Base-by-base conservation (phyloP, 345 rosid genomes). In the Excoecaria cochinchinensis region DNA sequence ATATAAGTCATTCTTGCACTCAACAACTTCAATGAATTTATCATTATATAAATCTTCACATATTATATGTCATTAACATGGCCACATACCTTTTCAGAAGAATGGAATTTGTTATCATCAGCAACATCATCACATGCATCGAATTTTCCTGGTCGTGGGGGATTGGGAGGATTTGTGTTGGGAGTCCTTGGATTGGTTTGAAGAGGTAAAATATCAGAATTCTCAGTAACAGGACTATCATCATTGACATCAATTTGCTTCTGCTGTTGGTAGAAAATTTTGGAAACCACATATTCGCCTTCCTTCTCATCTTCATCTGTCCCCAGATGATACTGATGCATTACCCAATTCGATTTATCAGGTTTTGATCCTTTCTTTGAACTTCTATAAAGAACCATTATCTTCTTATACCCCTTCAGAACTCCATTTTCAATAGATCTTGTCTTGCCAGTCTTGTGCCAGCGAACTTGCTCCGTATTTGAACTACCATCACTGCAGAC, bases 391-490 rank as follows among this genome's bases (percentile, higher is more conserved):
- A 95, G 97, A 77, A 95, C 97, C 99, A 95, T 88, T 52, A 93
- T 89, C 81, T 95, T 95, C 86, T 90, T 92, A 71, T 92, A 93
- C 13, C 98, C 99, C 74, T 75, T 88, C 1, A 78, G 90, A 59
- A 86, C 80, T 60, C 97, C 97, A 76, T 82, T 89, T 46, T 85
- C 84, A 0, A 95, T 83, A 75, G 83, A 47, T 82, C 89, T 93
- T 67, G 95, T 95, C 85, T 82, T 90, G 52, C 99, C 99, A 8
- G 99, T 95, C 86, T 95, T 95, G 78, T 95, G 99, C 99, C 99
- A 95, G 72, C 99, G 95, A 25, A 89, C 95, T 75, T 81, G 85
- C 64, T 89, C 95, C 79, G 81, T 85, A 12, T 77, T 46, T 1
- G 80, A 53, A 80, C 78, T 75, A 31, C 82, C 70, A n/a, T 87